phyloP scores from a whole-genome alignment of 768 basidiomycete species.

The Nidularia pulvinata region DNA sequence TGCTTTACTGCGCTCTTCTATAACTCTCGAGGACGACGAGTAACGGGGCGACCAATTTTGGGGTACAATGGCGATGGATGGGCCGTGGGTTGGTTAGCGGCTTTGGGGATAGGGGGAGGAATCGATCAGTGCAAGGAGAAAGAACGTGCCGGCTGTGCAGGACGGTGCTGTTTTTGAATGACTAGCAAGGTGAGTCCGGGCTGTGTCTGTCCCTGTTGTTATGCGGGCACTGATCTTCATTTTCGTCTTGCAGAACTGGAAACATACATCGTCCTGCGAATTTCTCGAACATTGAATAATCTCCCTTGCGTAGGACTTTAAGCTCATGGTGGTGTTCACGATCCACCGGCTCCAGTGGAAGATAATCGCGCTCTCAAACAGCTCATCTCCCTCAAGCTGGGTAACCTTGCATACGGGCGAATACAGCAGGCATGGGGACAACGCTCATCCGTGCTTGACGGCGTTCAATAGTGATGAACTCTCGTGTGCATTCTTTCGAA shows the following conservation, averaged over 20 bases:
- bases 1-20: too few relatives aligned
- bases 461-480: constrained; percentile 99
- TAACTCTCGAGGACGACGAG: too few relatives aligned
- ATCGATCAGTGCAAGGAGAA: too few relatives aligned
- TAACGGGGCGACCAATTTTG: too few relatives aligned
- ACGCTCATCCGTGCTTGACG: constrained; percentile 84
- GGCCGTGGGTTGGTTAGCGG: too few relatives aligned
- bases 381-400: constrained; percentile 81
- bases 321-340: constrained; percentile 95
- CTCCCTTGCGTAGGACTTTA: constrained; percentile 84
- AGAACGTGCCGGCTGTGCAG: too few relatives aligned
- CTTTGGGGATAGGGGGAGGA: too few relatives aligned
- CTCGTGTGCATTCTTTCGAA: constrained; percentile 61
- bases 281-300: constrained; percentile 84
- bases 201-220: constrained; percentile 64
- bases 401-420: constrained; percentile 86
- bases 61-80: too few relatives aligned
- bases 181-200: constrained; percentile 72
- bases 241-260: constrained; percentile 60
- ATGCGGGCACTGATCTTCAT: background rate
- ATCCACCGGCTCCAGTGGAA: constrained; percentile 99
- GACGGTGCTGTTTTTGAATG: too few relatives aligned
- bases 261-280: constrained; percentile 95
- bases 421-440: constrained; percentile 70
- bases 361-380: constrained; percentile 95